phyloP scores from a whole-genome alignment of 257 asterid species.

The Fraxinus quadrangulata region DNA sequence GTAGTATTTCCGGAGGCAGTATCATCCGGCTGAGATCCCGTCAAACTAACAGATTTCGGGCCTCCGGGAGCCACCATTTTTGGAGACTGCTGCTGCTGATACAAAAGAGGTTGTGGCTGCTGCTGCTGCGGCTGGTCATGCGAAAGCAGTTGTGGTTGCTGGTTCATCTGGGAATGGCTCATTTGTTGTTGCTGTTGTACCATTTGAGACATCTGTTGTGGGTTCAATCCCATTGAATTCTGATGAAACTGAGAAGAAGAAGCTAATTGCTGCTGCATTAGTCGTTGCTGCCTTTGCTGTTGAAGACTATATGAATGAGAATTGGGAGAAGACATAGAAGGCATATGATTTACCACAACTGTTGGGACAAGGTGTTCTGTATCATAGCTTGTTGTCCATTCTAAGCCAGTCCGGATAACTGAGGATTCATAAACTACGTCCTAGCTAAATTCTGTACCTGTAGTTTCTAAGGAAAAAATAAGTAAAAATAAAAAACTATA shows the following conservation, averaged over 20 bases:
- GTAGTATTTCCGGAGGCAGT: slow-evolving; percentile 85
- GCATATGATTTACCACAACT: slow-evolving; percentile 86
- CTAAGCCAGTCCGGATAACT: slow-evolving; percentile 70
- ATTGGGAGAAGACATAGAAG: slow-evolving; percentile 68
- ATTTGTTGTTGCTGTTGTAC: slow-evolving; percentile 77
- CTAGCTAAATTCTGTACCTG: slow-evolving; percentile 74
- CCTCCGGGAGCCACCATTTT: slow-evolving; percentile 61
- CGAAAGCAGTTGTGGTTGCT: slow-evolving; percentile 40
- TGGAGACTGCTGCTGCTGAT: slow-evolving; percentile 76
- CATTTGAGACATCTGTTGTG: slow-evolving; percentile 73
- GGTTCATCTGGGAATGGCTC: slow-evolving; percentile 61
- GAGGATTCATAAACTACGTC: slow-evolving; percentile 69
- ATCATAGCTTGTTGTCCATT: slow-evolving; percentile 71
- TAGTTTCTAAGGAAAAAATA: slow-evolving; percentile 29
- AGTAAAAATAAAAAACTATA: slow-evolving; percentile 10
- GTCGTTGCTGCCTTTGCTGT: slow-evolving; percentile 46
- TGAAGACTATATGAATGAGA: slow-evolving; percentile 68
- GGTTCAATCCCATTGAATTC: slow-evolving; percentile 57
- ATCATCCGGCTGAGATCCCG: slow-evolving; percentile 92
- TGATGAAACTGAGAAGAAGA: slow-evolving; percentile 61
- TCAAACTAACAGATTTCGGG: slow-evolving; percentile 76
- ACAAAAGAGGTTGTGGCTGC: slow-evolving; percentile 40
- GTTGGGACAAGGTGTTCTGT: slow-evolving; percentile 67
- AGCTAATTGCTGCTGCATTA: slow-evolving; percentile 63
- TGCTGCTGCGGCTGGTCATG: slow-evolving; percentile 35